These are phyloP conservation scores for Aspergillus diversus DNA, from an alignment of 495 filamentous ascomycete genomes.

Conservation along the genomic window DNA sequence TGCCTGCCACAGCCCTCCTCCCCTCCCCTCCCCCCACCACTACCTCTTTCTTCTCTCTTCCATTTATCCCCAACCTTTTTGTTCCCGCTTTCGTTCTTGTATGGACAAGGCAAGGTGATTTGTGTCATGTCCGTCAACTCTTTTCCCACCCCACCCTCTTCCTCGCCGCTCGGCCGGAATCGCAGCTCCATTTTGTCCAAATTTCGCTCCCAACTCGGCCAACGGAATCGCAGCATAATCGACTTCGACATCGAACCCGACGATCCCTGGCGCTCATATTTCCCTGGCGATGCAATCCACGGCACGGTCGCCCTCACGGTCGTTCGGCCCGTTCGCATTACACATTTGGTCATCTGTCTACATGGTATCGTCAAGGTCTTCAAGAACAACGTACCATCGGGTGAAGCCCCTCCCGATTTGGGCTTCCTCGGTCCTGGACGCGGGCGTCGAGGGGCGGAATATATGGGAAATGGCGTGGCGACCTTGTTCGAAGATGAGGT, in stretches of 20 bases:
- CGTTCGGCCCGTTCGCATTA: conserved; percentile 80
- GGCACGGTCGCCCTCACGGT: conserved; percentile 82
- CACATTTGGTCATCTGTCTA: conserved; percentile 84
- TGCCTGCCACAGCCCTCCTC: too few relatives aligned
- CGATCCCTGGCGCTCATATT: conserved; percentile 88
- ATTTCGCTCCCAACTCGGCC: conserved; percentile 62
- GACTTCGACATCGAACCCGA: conserved; percentile 79
- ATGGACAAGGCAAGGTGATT: conserved; percentile 43
- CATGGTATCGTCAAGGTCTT: conserved; percentile 90
- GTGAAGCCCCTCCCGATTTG: conserved; percentile 56
- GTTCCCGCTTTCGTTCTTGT: conserved; percentile 29
- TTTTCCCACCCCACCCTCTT: conserved; percentile 38
- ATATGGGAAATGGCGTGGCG: conserved; percentile 79
- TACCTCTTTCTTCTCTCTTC: conserved; percentile 1
- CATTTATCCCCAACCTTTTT: conserved; percentile 10
- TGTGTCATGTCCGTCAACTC: conserved; percentile 53
- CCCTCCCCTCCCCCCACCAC: conserved; percentile 9
- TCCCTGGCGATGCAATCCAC: conserved; percentile 64
- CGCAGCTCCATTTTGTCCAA: conserved; percentile 59
- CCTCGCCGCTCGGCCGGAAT: conserved; percentile 48
- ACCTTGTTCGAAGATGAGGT: conserved; percentile 90
- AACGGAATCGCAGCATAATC: conserved; percentile 71
- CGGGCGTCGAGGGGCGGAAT: conserved; percentile 63
- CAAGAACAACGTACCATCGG: conserved; percentile 69
- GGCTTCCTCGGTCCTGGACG: conserved; percentile 55